phyloP scores from a whole-genome alignment of 805 yeast species.

The Pichia rugopelliculosa region DNA sequence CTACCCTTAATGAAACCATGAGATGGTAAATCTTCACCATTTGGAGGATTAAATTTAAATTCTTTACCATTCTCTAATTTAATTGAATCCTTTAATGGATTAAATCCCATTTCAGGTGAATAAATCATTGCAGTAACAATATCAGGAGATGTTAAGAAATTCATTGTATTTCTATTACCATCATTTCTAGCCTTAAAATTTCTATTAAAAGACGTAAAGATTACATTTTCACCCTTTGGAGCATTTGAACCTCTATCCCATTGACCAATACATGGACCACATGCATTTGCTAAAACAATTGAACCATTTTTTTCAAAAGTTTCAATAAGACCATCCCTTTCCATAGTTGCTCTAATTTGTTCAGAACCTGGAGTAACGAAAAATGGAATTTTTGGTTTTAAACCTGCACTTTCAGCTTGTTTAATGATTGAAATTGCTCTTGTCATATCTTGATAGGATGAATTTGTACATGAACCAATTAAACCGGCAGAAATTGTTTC shows the following conservation, averaged over 20 bases:
- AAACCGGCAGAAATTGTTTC: slow-evolving; percentile 86
- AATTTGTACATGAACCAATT: slow-evolving; percentile 98
- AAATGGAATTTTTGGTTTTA: slow-evolving; percentile 85
- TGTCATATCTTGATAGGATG: slow-evolving; percentile 97
- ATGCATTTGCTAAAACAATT: slow-evolving; percentile 91
- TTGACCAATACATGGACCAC: slow-evolving; percentile 99
- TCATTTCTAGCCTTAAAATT: slow-evolving; percentile 97
- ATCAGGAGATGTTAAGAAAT: slow-evolving; percentile 96
- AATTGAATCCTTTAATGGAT: slow-evolving; percentile 88
- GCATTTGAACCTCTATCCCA: slow-evolving; percentile 90
- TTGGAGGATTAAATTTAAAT: slow-evolving; percentile 82
- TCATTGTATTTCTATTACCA: slow-evolving; percentile 96
- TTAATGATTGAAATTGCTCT: slow-evolving; percentile 88
- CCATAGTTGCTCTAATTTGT: slow-evolving; percentile 97
- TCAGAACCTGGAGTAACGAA: slow-evolving; percentile 98
- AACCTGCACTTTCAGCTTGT: slow-evolving; percentile 87
- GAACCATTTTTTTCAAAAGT: slow-evolving; percentile 91
- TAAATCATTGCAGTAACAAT: slow-evolving; percentile 92
- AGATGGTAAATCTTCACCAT: slow-evolving; percentile 84
- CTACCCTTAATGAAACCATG: slow-evolving; percentile 86
- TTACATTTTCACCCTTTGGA: slow-evolving; percentile 92
- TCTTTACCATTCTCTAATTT: slow-evolving; percentile 84
- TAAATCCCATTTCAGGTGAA: slow-evolving; percentile 93
- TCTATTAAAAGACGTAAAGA: slow-evolving; percentile 96
- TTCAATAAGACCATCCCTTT: slow-evolving; percentile 86